Base-by-base conservation (phyloP, 2,329 filamentous ascomycete genomes). In the Dactylella cylindrospora region DNA sequence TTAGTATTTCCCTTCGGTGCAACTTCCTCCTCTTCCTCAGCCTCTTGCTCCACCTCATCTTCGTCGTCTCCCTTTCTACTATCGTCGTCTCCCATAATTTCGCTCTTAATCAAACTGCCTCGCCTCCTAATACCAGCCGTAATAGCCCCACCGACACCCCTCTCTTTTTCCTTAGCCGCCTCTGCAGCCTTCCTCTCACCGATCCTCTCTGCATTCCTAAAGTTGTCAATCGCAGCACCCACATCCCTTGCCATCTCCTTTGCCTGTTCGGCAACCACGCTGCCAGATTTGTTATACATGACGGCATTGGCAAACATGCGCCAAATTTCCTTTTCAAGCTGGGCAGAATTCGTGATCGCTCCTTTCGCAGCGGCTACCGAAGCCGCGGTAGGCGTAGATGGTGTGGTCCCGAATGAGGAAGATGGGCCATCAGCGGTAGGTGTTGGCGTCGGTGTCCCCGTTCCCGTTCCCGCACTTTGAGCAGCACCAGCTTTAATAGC, bases 291-390 rank as follows among this genome's bases (percentile, higher is more conserved):
- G 68, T 97, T 97, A 77, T 95, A 98, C 93, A 98, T 97, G 73
- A 96, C 86, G 13, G 93, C 91, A 70, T 97, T 97, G 67, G 90
- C 89, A 72, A 97, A 95, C 88, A 97, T 96, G 68, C 94, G 87
- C 68, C 94, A 88, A 8, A 97, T 77, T 72, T 97, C 91, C 67
- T 90, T 88, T 73, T 97, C 91, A 12, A 97, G 79, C 72, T 97
- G 93, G 1, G 86, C 83, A 44, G 87, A 90, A 73, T 97, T 97
- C 73, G 97, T 88, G 68, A 97, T 95, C 15, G 84, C 88, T 68
- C 84, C 88, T 0, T 93, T 91, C 66, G 13, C 53, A 36, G 32
- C 59, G 38, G 20, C 52, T 49, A 39, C 53, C 35, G 52, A 66
- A 88, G 2, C 91, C 79, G 20, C 95, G 77, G 54, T 96, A 88